These are phyloP conservation scores for Russula ochroleuca DNA, from an alignment of 768 basidiomycete genomes.

Conservation along the genomic window DNA sequence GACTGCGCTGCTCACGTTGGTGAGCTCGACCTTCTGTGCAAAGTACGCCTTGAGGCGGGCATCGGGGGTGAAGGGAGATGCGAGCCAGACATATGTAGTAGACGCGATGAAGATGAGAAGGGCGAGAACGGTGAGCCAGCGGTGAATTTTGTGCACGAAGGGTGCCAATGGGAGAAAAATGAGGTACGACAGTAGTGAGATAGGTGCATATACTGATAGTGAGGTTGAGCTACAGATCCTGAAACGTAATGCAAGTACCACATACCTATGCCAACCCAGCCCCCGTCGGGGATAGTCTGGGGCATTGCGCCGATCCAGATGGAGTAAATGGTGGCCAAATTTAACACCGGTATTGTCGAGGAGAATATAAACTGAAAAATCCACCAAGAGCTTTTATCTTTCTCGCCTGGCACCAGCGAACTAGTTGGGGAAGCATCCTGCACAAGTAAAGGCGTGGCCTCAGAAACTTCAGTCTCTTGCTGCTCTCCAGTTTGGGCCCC, in stretches of 20 bases:
- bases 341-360: slow-evolving; percentile 50
- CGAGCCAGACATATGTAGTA: slow-evolving; percentile 42
- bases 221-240: slow-evolving; percentile 1
- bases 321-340: slow-evolving; percentile 47
- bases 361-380: slow-evolving; percentile 53
- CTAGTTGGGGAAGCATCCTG: neutral
- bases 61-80: slow-evolving; percentile 57
- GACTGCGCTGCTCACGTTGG: neutral
- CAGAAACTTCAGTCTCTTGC: slow-evolving; percentile 22
- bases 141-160: slow-evolving; percentile 53
- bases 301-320: slow-evolving; percentile 40
- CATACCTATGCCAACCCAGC: slow-evolving; percentile 46
- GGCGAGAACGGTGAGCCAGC: slow-evolving; percentile 36
- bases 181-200: slow-evolving; percentile 47
- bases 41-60: slow-evolving; percentile 70
- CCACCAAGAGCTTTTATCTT: slow-evolving; percentile 45
- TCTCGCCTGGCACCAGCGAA: slow-evolving; percentile 8
- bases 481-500: neutral
- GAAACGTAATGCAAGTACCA: slow-evolving; percentile 16
- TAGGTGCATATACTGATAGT: slow-evolving; percentile 45
- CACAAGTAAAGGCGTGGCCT: slow-evolving; percentile 24
- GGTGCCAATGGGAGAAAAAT: slow-evolving; percentile 59
- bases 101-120: slow-evolving; percentile 39
- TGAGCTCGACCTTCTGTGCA: slow-evolving; percentile 53
- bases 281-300: slow-evolving; percentile 65